Evolutionary conservation across 2,329 filamentous ascomycete species (phyloP), one percentile per base, ranked within the genome.

Genomic region (Metarhizium sp.): DNA sequence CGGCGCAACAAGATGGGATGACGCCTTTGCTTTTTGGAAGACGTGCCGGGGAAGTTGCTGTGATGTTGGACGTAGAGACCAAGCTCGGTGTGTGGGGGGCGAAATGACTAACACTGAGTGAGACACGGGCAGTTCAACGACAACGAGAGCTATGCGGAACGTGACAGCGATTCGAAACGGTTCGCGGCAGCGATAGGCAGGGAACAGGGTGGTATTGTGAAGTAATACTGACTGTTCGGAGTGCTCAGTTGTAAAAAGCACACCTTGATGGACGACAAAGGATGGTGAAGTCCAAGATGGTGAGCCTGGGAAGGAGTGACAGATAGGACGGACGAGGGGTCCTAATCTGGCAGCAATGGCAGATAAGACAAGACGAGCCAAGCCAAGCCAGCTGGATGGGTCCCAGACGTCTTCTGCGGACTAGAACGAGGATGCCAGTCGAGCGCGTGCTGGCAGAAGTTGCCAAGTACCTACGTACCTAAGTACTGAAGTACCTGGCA

Each of bases 41-140:
- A 16, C 38, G 40, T 8, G 18, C 25, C 14, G 11, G 11, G 42
- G 13, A 36, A 47, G 51, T 11, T 42, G 42, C 47, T 53, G 53
- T 53, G 57, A 52, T 48, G 48, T 55, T 55, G 49, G 43, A 34
- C 20, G 43, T 36, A 36, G 51, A 30, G 50, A 52, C 51, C 51
- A 50, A 48, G 50, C 43, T 18, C 36, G 42, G 32, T 45, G 16
- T 25, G 32, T 34, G 18, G 16, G 48, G 32, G 36, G 50, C 32
- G 8, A 14, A 16, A 54, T 57, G 57, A 57, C 57, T 57, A 57
- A 59, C 57, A 59, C 42, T 58, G 32, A 49, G 56, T 14, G 11
- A 16, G 11, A 56, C 50, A 43, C 47, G 7, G 42, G 51, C 43
- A 32, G 42, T 43, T 48, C 43, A 42, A 51, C 40, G 29, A 51